Evolutionary conservation across 2,329 filamentous ascomycete genomes (phyloP).

Genomic region (Ceratocystis lukuohia): DNA sequence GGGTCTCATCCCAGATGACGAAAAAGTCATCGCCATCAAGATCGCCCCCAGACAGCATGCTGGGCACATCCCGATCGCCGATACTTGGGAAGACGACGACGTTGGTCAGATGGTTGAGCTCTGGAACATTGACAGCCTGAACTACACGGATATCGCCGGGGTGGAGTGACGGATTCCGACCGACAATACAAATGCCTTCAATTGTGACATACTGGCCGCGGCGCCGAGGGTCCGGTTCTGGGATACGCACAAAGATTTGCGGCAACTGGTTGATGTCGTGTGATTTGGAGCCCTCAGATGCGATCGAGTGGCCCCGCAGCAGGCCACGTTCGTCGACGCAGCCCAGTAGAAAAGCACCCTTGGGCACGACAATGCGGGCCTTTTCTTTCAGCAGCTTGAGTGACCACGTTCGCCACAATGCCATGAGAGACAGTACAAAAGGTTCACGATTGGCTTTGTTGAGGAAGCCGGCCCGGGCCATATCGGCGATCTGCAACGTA

Average conservation of each 20-base stretch:
- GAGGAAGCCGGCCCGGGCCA: slow-evolving; percentile 74
- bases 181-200: slow-evolving; percentile 66
- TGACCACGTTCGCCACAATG: slow-evolving; percentile 78
- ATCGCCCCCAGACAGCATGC: slow-evolving; percentile 93
- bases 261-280: slow-evolving; percentile 47
- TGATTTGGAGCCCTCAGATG: slow-evolving; percentile 29
- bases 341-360: slow-evolving; percentile 79
- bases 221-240: slow-evolving; percentile 41
- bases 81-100: slow-evolving; percentile 76
- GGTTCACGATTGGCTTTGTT: slow-evolving; percentile 48
- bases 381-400: slow-evolving; percentile 88
- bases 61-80: slow-evolving; percentile 72
- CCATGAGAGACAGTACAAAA: slow-evolving; percentile 65
- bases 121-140: slow-evolving; percentile 59
- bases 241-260: slow-evolving; percentile 80
- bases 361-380: slow-evolving; percentile 64
- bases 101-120: slow-evolving; percentile 64
- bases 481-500: slow-evolving; percentile 57
- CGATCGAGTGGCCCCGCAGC: slow-evolving; percentile 55
- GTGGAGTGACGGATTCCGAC: slow-evolving; percentile 86
- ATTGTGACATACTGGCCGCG: slow-evolving; percentile 54
- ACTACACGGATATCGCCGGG: slow-evolving; percentile 86
- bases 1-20: slow-evolving; percentile 71
- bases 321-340: slow-evolving; percentile 74
- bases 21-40: slow-evolving; percentile 94